These are phyloP conservation scores for Iris macrosiphon DNA, from an alignment of 106 monocot species.

Conservation along the genomic window DNA sequence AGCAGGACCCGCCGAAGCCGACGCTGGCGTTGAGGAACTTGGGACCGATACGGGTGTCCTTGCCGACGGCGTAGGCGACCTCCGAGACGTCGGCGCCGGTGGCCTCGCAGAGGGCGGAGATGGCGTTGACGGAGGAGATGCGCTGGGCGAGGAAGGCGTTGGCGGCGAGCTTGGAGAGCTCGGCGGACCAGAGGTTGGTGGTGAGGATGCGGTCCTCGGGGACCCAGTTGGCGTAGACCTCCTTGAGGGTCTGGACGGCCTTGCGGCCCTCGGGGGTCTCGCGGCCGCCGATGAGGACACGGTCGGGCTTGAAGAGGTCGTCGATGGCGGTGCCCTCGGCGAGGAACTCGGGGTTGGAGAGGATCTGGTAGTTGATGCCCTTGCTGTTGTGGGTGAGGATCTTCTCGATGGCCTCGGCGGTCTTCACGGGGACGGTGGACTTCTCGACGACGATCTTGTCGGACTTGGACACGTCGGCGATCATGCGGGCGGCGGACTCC, in stretches of 20 bases:
- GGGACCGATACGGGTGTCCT: constrained; percentile 10
- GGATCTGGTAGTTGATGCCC: constrained; percentile 18
- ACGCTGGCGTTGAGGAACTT: constrained; percentile 19
- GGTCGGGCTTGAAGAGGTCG: constrained; percentile 11
- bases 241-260: constrained; percentile 4
- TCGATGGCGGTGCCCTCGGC: constrained; percentile 12
- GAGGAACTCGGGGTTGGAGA: constrained; percentile 13
- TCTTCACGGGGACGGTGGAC: constrained; percentile 13
- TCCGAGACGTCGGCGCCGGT: constrained; percentile 7
- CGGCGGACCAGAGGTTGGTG: constrained; percentile 13
- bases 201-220: constrained; percentile 11
- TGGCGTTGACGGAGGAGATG: constrained; percentile 13
- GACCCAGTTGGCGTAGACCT: constrained; percentile 12
- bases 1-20: constrained; percentile 11
- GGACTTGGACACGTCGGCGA: constrained; percentile 9
- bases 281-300: constrained; percentile 11
- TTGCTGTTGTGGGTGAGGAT: constrained; percentile 14
- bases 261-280: constrained; percentile 13
- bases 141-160: constrained; percentile 13
- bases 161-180: constrained; percentile 17
- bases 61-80: constrained; percentile 12
- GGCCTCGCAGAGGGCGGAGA: constrained; percentile 12
- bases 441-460: constrained; percentile 15
- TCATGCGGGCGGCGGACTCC: constrained; percentile 17
- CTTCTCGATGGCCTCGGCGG: constrained; percentile 16